These are phyloP conservation scores for Mallotus nudiflorus DNA, from an alignment of 345 rosid genomes.

Conservation along the genomic window DNA sequence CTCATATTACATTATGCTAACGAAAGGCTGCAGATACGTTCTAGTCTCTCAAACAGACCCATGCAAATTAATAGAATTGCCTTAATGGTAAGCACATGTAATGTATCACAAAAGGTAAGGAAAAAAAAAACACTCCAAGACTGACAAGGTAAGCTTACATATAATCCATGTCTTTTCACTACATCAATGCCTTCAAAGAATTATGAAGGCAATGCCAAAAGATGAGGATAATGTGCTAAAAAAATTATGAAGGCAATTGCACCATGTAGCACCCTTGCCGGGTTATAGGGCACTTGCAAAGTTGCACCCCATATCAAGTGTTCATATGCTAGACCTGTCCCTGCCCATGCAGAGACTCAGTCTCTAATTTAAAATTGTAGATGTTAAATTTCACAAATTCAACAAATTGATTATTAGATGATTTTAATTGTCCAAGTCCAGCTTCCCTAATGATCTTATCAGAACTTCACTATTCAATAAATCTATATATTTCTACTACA, in stretches of 20 bases:
- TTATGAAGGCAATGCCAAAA: background rate
- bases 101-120: background rate
- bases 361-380: background rate
- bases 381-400: constrained; percentile 1
- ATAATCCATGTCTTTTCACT: background rate
- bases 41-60: background rate
- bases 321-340: background rate
- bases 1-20: background rate
- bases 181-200: background rate
- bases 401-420: background rate
- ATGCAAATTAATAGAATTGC: background rate
- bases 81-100: background rate
- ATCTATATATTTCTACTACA: background rate
- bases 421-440: background rate
- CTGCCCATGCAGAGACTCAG: background rate
- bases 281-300: too few relatives aligned
- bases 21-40: background rate
- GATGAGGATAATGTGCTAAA: background rate
- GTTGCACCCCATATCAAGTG: background rate
- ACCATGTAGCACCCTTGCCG: too few relatives aligned
- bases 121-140: background rate
- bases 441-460: too few relatives aligned
- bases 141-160: background rate
- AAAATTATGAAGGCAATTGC: background rate
- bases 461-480: background rate